phyloP scores from a whole-genome alignment of 371 early-diverging fungal species.

The Mucor sp. region DNA sequence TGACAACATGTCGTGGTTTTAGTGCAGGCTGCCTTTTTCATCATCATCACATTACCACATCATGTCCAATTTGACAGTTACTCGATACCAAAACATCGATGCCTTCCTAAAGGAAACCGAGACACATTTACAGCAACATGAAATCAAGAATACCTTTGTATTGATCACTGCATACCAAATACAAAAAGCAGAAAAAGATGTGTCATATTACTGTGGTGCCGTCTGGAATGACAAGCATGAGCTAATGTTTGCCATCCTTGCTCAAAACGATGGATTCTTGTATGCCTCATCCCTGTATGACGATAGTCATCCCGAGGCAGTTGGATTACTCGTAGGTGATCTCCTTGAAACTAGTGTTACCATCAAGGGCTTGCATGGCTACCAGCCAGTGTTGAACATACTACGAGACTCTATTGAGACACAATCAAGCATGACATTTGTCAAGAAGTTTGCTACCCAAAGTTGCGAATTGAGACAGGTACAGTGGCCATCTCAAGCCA shows the following conservation, averaged over 20 bases:
- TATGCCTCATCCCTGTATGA: not conserved
- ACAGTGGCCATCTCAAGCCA: not conserved
- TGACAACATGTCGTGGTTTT: no score
- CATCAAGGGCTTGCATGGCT: not conserved
- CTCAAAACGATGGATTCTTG: not conserved
- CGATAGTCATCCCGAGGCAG: not conserved
- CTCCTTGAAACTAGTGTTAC: not conserved
- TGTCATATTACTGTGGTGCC: not conserved
- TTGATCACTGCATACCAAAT: not conserved
- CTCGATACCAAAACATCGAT: not conserved
- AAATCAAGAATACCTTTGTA: constrained; percentile 5
- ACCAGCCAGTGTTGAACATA: not conserved
- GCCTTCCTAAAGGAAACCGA: not conserved
- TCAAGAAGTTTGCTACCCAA: not conserved
- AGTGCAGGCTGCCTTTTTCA: not conserved
- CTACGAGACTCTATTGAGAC: not conserved
- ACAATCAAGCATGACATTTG: not conserved
- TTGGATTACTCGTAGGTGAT: not conserved
- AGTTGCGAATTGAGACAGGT: not conserved
- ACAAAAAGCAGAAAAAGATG: not conserved
- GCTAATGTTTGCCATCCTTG: constrained; percentile 1
- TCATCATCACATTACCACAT: not conserved
- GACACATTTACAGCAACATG: not conserved
- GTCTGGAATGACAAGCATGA: not conserved
- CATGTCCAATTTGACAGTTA: not conserved